Conservation (phyloP, 192 early-diverging fungal species). For the Coemansia aciculifera region DNA sequence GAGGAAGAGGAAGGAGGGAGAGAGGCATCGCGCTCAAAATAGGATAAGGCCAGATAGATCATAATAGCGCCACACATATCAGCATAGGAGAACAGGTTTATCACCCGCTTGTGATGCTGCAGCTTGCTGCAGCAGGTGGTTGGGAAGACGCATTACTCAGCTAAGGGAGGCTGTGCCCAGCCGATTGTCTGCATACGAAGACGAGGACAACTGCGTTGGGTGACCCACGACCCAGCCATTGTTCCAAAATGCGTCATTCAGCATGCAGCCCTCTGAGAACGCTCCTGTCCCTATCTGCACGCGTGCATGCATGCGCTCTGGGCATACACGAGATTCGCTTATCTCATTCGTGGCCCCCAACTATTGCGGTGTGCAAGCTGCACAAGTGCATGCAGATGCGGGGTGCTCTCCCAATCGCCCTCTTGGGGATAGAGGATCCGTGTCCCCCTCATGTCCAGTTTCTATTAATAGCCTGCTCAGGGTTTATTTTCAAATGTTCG, state of each 20-base stretch:
- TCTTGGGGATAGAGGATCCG: neutral
- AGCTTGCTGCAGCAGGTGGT: neutral
- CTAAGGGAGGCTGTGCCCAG: constrained; percentile 3
- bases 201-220: neutral
- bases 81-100: constrained; percentile 7
- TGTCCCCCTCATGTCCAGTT: neutral
- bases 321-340: neutral
- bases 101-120: constrained; percentile 1
- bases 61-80: constrained; percentile 16
- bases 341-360: constrained; percentile 16
- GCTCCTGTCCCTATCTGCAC: constrained; percentile 5
- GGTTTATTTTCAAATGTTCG: neutral
- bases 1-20: neutral
- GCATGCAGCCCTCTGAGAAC: constrained; percentile 1
- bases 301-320: neutral
- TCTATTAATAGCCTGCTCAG: constrained; percentile 13
- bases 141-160: constrained; percentile 11
- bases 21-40: constrained; percentile 2
- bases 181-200: constrained; percentile 11
- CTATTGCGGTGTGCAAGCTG: constrained; percentile 10
- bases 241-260: constrained; percentile 10
- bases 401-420: neutral
- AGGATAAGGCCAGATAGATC: constrained; percentile 9
- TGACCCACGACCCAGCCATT: constrained; percentile 10
- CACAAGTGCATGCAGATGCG: constrained; percentile 4